Evolutionary conservation across 2,329 filamentous ascomycete species (phyloP), one percentile per base, ranked within the genome.

Genomic region (Didymella segeticola): DNA sequence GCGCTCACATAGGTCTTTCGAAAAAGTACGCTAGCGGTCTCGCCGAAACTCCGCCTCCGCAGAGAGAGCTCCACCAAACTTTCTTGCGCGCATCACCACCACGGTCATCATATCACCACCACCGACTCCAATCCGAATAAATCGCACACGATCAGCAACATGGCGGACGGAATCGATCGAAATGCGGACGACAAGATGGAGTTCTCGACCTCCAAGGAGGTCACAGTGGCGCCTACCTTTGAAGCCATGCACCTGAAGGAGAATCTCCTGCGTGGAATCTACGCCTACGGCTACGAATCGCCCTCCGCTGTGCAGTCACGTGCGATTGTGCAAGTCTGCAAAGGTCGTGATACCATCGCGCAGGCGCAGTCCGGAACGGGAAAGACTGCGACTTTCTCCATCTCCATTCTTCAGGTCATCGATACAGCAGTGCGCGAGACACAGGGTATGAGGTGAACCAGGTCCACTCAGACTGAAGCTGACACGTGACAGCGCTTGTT

Each of bases 261-360:
- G 77, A 96, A 96, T 72, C 87, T 99, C 29, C 86, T 99, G 63
- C 93, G 95, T 63, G 95, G 95, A 61, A 93, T 99, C 74, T 99
- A 99, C 74, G 95, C 95, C 29, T 99, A 99, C 69, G 95, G 95
- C 62, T 99, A 98, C 79, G 95, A 99, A 76, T 97, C 95, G 2
- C 95, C 95, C 11, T 99, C 95, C 0, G 95, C 95, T 12, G 93
- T 99, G 15, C 95, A 99, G 80, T 97, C 93, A 64, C 91, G 95
- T 72, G 95, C 95, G 47, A 99, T 99, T 72, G 95, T 99, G 43
- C 95, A 98, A 79, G 90, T 99, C 71, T 99, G 95, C 86, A 98
- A 98, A 79, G 95, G 95, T 62, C 91, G 95, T 78, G 95, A 99
- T 77, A 98, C 95, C 59, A 99, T 99, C 73, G 95, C 95, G 15